Percentiles rank a stretch among this genome's conserved stretches.
Conservation (phyloP, 495 filamentous ascomycete species). For the Penicillium flavigenum region DNA sequence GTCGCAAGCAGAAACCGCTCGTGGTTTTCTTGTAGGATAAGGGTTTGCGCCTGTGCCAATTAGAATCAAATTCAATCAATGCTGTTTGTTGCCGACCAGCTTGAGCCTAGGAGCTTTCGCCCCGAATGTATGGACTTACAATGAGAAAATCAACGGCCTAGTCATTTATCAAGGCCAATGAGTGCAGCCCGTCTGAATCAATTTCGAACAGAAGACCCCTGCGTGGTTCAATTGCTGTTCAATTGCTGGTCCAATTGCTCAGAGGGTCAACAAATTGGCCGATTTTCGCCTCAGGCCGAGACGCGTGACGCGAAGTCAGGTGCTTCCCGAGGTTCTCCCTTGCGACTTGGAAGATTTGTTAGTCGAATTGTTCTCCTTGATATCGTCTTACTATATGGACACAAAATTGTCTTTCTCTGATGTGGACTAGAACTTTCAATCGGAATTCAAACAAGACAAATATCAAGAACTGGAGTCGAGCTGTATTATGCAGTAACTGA, state of each 20-base stretch:
- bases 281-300: slow-evolving; percentile 36
- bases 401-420: too few relatives aligned
- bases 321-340: slow-evolving; percentile 13
- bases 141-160: background rate
- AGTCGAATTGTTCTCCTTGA: too few relatives aligned
- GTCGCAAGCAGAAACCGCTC: background rate
- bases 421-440: too few relatives aligned
- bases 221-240: slow-evolving; percentile 15
- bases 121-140: background rate
- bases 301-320: slow-evolving; percentile 40
- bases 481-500: too few relatives aligned
- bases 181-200: background rate
- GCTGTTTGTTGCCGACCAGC: slow-evolving; percentile 2
- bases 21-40: background rate
- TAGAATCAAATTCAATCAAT: slow-evolving; percentile 3
- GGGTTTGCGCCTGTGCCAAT: background rate
- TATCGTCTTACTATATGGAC: too few relatives aligned
- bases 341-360: too few relatives aligned
- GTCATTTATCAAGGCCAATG: background rate
- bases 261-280: slow-evolving; percentile 21
- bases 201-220: background rate
- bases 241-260: background rate
- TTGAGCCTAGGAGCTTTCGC: background rate
- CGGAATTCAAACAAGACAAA: background rate
- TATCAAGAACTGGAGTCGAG: too few relatives aligned